Evolutionary conservation across 2,329 filamentous ascomycete species (phyloP).

Genomic region (Amauroascus verrucosus): DNA sequence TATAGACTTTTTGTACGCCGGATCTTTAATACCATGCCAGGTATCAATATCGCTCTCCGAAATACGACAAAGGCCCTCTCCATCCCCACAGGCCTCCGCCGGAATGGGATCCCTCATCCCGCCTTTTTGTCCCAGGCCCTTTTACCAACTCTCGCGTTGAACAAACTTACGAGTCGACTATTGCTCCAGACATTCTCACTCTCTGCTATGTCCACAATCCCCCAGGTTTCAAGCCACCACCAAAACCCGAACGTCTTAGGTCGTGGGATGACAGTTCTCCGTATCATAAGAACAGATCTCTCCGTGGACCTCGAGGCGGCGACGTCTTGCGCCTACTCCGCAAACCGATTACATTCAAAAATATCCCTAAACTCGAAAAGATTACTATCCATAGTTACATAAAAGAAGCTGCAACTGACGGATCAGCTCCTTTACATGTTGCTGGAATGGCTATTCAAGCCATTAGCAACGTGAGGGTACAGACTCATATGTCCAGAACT

Average conservation of each 20-base stretch:
- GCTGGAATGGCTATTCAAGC: conserved; percentile 75
- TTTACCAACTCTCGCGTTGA: conserved; percentile 79
- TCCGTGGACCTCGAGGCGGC: conserved; percentile 72
- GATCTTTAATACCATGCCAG: conserved; percentile 39
- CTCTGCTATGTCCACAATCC: conserved; percentile 78
- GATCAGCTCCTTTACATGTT: conserved; percentile 67
- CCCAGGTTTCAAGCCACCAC: conserved; percentile 56
- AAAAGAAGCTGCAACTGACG: conserved; percentile 56
- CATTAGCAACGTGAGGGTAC: conserved; percentile 66
- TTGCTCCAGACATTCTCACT: conserved; percentile 78
- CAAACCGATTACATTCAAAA: conserved; percentile 61
- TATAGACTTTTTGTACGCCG: not conserved
- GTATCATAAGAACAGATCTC: conserved; percentile 84
- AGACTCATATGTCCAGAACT: conserved; percentile 57
- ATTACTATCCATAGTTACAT: conserved; percentile 71
- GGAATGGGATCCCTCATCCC: conserved; percentile 74
- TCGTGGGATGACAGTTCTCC: conserved; percentile 84
- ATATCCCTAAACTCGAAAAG: conserved; percentile 70
- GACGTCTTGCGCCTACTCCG: conserved; percentile 45
- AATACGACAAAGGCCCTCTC: conserved; percentile 86
- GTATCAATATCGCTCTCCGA: conserved; percentile 88
- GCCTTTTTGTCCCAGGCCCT: conserved; percentile 79
- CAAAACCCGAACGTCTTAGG: conserved; percentile 58
- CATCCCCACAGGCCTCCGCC: conserved; percentile 88
- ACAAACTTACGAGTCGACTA: conserved; percentile 79